These are phyloP conservation scores for Corynascus novoguineensis DNA, from an alignment of 495 filamentous ascomycete species.

Conservation along the genomic window DNA sequence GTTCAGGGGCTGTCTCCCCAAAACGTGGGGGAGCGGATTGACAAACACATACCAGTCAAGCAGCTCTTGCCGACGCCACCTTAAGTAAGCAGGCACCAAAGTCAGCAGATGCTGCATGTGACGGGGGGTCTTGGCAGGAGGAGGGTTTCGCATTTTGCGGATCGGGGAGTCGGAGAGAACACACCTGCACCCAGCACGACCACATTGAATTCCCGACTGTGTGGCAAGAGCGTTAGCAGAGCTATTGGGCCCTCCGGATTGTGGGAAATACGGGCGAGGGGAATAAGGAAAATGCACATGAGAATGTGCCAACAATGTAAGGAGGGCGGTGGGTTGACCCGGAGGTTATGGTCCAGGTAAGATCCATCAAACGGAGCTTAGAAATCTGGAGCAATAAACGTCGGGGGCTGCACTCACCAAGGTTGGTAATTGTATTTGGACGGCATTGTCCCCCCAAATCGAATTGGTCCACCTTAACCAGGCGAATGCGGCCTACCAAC, in stretches of 20 bases:
- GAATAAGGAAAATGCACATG: neutral
- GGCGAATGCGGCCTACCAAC: conserved; percentile 9
- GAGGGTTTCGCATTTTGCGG: neutral
- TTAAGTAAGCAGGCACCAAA: conserved; percentile 34
- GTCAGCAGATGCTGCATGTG: conserved; percentile 33
- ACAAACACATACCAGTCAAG: conserved; percentile 69
- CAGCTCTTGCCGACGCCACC: conserved; percentile 98
- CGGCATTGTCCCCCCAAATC: conserved; percentile 23
- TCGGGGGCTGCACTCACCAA: conserved; percentile 23
- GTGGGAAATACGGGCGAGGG: neutral
- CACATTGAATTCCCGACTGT: conserved; percentile 33
- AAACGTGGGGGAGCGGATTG: conserved; percentile 3
- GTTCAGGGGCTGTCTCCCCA: neutral
- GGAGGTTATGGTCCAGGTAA: neutral
- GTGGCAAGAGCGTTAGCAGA: conserved; percentile 10
- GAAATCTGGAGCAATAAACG: neutral
- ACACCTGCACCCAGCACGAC: conserved; percentile 34
- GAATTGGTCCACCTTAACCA: conserved; percentile 8
- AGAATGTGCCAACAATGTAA: neutral
- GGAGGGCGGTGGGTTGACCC: neutral
- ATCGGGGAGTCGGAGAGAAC: conserved; percentile 8
- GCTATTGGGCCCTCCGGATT: neutral
- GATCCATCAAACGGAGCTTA: neutral
- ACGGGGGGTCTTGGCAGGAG: conserved; percentile 18
- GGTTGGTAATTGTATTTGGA: conserved; percentile 28